Evolutionary conservation across 192 early-diverging fungal genomes (phyloP).

Genomic region (Backusella tarrabulga): DNA sequence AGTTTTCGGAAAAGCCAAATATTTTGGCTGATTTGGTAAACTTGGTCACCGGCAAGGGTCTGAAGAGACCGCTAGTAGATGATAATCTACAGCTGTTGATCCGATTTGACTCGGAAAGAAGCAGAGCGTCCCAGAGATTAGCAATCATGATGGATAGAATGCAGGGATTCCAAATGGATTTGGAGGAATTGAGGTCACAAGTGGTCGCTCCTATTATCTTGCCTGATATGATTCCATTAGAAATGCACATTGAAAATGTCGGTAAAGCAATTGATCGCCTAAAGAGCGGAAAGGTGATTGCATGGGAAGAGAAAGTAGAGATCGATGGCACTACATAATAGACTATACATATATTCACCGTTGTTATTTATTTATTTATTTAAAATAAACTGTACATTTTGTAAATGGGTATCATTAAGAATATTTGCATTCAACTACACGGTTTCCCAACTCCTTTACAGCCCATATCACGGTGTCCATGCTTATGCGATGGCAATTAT

Average conservation of each 20-base stretch:
- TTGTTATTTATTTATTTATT: neutral
- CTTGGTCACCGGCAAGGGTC: conserved; percentile 29
- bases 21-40: conserved; percentile 36
- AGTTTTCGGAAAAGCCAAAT: conserved; percentile 28
- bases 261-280: conserved; percentile 38
- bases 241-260: conserved; percentile 42
- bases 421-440: conserved; percentile 1
- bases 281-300: conserved; percentile 33
- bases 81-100: conserved; percentile 43
- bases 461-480: neutral
- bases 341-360: neutral
- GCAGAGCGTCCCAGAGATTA: conserved; percentile 37
- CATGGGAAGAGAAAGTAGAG: conserved; percentile 13
- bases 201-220: conserved; percentile 37
- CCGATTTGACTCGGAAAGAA: conserved; percentile 41
- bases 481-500: conserved; percentile 2
- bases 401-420: neutral
- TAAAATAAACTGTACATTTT: neutral
- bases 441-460: neutral
- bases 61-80: conserved; percentile 28
- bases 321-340: neutral
- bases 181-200: conserved; percentile 46
- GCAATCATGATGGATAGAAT: conserved; percentile 42
- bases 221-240: conserved; percentile 32
- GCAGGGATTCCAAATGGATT: conserved; percentile 51